Percentiles rank a stretch among this genome's conserved stretches.
These are phyloP conservation scores for Fusarium penzigii DNA, from an alignment of 2,329 filamentous ascomycete genomes.

Conservation along the genomic window DNA sequence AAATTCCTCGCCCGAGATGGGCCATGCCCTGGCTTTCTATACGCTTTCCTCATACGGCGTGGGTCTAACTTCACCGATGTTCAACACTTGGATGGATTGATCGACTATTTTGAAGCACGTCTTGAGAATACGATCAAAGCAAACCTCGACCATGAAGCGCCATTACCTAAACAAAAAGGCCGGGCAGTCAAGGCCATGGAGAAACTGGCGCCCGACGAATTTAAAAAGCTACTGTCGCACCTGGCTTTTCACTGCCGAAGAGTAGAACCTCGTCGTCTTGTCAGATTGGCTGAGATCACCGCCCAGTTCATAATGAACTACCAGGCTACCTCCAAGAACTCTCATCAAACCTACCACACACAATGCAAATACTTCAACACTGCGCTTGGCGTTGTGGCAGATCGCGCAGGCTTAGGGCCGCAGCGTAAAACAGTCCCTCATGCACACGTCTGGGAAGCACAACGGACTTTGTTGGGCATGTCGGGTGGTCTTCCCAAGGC, in stretches of 20 bases:
- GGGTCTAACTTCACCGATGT: slow-evolving; percentile 26
- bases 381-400: slow-evolving; percentile 29
- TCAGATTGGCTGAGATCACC: slow-evolving; percentile 32
- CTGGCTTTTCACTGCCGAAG: slow-evolving; percentile 34
- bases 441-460: slow-evolving; percentile 54
- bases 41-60: slow-evolving; percentile 33
- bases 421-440: slow-evolving; percentile 30
- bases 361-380: slow-evolving; percentile 37
- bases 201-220: slow-evolving; percentile 22
- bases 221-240: slow-evolving; percentile 26
- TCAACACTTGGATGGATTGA: slow-evolving; percentile 27
- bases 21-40: slow-evolving; percentile 31
- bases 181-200: slow-evolving; percentile 15
- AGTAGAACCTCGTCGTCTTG: slow-evolving; percentile 35
- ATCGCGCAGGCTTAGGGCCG: slow-evolving; percentile 22
- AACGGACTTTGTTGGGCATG: slow-evolving; percentile 53
- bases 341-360: slow-evolving; percentile 25
- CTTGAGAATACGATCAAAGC: slow-evolving; percentile 13
- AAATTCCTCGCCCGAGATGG: slow-evolving; percentile 30
- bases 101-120: slow-evolving; percentile 26
- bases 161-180: background rate
- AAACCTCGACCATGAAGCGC: background rate
- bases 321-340: slow-evolving; percentile 6
- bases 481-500: slow-evolving; percentile 50
- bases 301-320: slow-evolving; percentile 29